Base-by-base conservation (phyloP, 306 rosid species). In the Begonia fuchsioides region DNA sequence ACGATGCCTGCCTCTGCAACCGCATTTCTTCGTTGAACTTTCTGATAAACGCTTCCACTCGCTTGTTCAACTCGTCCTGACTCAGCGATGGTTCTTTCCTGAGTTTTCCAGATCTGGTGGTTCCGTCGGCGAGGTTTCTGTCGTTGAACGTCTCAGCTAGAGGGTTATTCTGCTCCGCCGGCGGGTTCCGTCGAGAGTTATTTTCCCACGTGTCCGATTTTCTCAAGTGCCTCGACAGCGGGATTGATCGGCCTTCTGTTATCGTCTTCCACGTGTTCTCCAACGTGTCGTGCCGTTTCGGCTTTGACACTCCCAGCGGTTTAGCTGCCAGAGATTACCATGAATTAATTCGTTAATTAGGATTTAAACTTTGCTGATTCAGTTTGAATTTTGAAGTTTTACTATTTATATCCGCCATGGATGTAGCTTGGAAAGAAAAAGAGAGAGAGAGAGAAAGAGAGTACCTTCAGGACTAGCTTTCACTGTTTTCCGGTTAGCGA, bases 1-100 rank as follows among this genome's bases (percentile, higher is more conserved):
- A 51, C 51, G 95, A 83, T 26, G 78, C 86, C 72, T 88, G 90
- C 67, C 97, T 76, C 75, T 88, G 97, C 78, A 88, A 46, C 75
- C 93, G 72, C 97, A 88, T 88, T 60, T 88, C 97, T 66, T 76
- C 75, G 50, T 78, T 88, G 49, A 83, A 83, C 75, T 83, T 88
- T 32, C 76, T 79, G 18, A 88, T 88, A 47, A 88, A 88, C 63
- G 97, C 97, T 64, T 88, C 97, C 38, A 83, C 97, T 55, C 90
- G 90, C 55, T 93, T 79, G 57, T 83, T 81, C 88, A 88, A 45
- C 63, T 88, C 97, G 70, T 83, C 95, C 78, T 88, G 93, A 69
- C 90, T 66, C 86, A 83, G 71, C 47, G 93, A 81, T 47, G 93
- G 59, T 43, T 78, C 94, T 43, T 65, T 76, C 77, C 76, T 66